Evolutionary conservation across 805 yeast species (phyloP).

Genomic region (Kluyveromyces starmeri): DNA sequence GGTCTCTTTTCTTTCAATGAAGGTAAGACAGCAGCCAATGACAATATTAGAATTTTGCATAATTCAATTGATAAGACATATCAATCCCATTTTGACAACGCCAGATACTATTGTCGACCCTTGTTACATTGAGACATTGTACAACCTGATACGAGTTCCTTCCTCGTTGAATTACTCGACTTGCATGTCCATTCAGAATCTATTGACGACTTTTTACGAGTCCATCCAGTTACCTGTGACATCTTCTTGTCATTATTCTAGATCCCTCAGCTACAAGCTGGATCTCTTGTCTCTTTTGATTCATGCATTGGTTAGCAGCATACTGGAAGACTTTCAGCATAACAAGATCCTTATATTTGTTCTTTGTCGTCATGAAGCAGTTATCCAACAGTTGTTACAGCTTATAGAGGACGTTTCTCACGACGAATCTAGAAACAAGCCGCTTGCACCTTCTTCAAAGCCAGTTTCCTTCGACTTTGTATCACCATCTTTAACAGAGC

Average conservation of each 20-base stretch:
- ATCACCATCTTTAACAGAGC: not conserved
- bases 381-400: constrained; percentile 21
- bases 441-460: constrained; percentile 5
- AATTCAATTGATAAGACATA: constrained; percentile 2
- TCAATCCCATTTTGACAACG: constrained; percentile 1
- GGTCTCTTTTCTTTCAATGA: constrained; percentile 1
- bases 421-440: constrained; percentile 7
- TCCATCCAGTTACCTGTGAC: constrained; percentile 3
- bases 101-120: constrained; percentile 1
- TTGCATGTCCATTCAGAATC: constrained; percentile 3
- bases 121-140: constrained; percentile 4
- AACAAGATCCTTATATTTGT: constrained; percentile 47
- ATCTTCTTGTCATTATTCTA: not conserved
- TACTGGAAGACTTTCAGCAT: constrained; percentile 42
- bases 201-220: constrained; percentile 3
- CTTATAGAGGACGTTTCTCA: constrained; percentile 6
- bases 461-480: constrained; percentile 1
- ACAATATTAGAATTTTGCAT: constrained; percentile 5
- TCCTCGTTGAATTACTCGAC: constrained; percentile 4
- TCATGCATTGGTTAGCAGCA: constrained; percentile 44
- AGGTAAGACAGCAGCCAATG: constrained; percentile 4
- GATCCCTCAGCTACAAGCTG: constrained; percentile 30
- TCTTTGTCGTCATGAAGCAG: constrained; percentile 31
- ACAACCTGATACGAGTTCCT: constrained; percentile 3
- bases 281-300: constrained; percentile 54